These are phyloP conservation scores for Scheffersomyces ergatensis DNA, from an alignment of 805 yeast genomes.

Conservation along the genomic window DNA sequence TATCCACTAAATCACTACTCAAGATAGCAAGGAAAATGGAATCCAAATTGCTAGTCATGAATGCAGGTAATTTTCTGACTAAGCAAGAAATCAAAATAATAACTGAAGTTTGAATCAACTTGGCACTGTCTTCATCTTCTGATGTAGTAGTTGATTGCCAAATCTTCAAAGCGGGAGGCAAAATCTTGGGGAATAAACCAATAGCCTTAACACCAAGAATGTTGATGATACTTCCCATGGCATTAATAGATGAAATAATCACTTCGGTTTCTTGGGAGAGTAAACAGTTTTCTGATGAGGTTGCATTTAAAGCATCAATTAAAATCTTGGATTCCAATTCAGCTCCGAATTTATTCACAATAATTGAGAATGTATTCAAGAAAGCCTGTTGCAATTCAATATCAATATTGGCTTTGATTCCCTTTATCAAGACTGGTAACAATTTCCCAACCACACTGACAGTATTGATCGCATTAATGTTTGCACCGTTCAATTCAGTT, in stretches of 20 bases:
- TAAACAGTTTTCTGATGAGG: conserved; percentile 53
- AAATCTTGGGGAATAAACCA: conserved; percentile 79
- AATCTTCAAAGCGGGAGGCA: conserved; percentile 68
- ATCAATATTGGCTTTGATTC: conserved; percentile 32
- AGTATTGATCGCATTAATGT: conserved; percentile 42
- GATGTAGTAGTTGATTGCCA: conserved; percentile 42
- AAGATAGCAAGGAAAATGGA: conserved; percentile 61
- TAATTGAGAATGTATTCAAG: conserved; percentile 61
- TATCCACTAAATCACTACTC: conserved; percentile 56
- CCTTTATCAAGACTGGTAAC: conserved; percentile 47
- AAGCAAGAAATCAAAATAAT: conserved; percentile 71
- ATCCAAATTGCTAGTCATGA: conserved; percentile 66
- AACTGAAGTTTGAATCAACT: conserved; percentile 64
- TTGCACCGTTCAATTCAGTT: conserved; percentile 51
- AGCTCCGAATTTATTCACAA: conserved; percentile 61
- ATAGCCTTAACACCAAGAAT: conserved; percentile 83
- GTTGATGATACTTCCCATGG: conserved; percentile 66
- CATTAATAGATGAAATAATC: conserved; percentile 69
- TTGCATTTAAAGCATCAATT: conserved; percentile 46
- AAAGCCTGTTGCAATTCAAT: conserved; percentile 63
- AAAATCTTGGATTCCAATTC: conserved; percentile 42
- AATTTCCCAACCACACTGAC: conserved; percentile 51
- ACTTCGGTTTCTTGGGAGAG: conserved; percentile 57
- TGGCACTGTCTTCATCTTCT: conserved; percentile 25
- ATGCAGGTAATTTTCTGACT: conserved; percentile 81